Conservation (phyloP, 768 basidiomycete species). For the Collybia nuda region DNA sequence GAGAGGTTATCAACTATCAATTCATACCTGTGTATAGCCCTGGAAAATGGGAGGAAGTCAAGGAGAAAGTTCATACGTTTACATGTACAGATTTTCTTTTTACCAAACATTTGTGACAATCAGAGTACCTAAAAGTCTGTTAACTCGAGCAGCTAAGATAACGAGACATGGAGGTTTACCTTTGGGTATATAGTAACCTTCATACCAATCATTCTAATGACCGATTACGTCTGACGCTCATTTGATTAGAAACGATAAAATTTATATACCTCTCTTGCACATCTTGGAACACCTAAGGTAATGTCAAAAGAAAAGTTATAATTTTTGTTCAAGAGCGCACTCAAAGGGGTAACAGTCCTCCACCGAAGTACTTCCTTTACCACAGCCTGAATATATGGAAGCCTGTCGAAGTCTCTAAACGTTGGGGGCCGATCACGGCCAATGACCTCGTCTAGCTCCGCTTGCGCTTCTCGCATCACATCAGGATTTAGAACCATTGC, state of each 20-base stretch:
- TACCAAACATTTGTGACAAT: slow-evolving; percentile 2
- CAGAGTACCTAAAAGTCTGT: not conserved
- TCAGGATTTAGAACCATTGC: slow-evolving; percentile 1
- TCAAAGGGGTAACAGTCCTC: not conserved
- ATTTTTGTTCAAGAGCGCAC: not conserved
- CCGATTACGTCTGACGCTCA: no score
- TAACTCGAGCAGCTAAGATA: no score
- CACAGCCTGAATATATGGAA: slow-evolving; percentile 1
- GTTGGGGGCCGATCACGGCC: not conserved
- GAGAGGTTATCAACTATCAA: not conserved
- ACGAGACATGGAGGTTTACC: not conserved
- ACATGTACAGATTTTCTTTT: no score
- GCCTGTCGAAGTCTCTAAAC: not conserved
- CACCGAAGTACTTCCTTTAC: slow-evolving; percentile 4
- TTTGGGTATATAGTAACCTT: slow-evolving; percentile 1
- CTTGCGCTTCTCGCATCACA: not conserved
- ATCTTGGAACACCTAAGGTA: not conserved
- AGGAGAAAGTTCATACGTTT: no score
- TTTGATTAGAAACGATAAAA: no score
- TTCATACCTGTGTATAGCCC: not conserved
- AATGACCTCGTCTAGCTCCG: not conserved
- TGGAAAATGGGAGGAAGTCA: not conserved
- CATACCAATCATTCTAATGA: slow-evolving; percentile 4
- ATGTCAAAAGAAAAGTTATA: not conserved
- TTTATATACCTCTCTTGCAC: not conserved